Conservation (phyloP, 495 filamentous ascomycete species). For the Bombardia bombarda region DNA sequence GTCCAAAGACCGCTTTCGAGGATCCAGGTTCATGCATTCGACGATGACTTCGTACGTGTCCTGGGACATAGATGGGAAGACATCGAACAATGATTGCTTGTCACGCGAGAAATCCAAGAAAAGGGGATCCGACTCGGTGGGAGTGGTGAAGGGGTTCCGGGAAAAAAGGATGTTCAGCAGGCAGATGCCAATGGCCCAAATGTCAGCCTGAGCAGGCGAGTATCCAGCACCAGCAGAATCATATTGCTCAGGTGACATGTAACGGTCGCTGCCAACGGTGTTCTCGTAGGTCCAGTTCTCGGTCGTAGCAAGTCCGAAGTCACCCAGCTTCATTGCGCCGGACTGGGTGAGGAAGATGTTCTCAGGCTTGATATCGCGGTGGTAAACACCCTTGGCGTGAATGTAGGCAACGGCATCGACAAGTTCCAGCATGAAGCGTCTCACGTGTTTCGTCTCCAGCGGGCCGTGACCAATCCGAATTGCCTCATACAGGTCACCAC, state of each 20-base stretch:
- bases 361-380: conserved; percentile 98
- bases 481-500: conserved; percentile 94
- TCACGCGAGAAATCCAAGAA: conserved; percentile 89
- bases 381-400: conserved; percentile 84
- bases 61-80: conserved; percentile 97
- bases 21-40: conserved; percentile 82
- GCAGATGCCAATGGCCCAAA: conserved; percentile 95
- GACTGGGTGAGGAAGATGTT: conserved; percentile 90
- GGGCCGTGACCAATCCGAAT: conserved; percentile 84
- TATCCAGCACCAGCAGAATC: conserved; percentile 80
- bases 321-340: conserved; percentile 90
- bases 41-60: conserved; percentile 91
- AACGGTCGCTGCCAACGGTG: conserved; percentile 92
- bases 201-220: conserved; percentile 86
- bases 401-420: conserved; percentile 84
- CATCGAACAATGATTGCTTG: conserved; percentile 91
- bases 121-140: conserved; percentile 76
- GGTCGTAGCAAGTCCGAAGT: conserved; percentile 86
- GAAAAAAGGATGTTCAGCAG: conserved; percentile 93
- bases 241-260: conserved; percentile 98
- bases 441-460: conserved; percentile 89
- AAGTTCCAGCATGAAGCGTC: conserved; percentile 92
- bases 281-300: conserved; percentile 83
- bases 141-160: conserved; percentile 86
- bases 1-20: conserved; percentile 73